Evolutionary conservation across 768 basidiomycete genomes (phyloP).

Genomic region (Russula griseocarnosa): DNA sequence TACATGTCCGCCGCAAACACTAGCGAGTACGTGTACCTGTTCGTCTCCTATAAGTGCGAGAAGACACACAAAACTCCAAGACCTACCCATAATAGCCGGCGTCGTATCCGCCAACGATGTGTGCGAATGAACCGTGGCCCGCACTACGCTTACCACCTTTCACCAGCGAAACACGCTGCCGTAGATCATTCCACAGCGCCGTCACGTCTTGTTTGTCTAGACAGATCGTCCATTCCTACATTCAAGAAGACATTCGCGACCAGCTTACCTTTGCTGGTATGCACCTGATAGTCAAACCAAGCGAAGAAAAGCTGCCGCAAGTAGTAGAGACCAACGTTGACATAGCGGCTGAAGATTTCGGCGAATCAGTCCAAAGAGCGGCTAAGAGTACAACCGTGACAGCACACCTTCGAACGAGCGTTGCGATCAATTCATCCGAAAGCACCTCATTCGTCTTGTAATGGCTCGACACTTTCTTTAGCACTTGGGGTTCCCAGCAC

Average conservation of each 20-base stretch:
- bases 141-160: slow-evolving; percentile 55
- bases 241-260: not conserved
- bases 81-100: slow-evolving; percentile 65
- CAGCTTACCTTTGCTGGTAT: slow-evolving; percentile 58
- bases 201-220: slow-evolving; percentile 67
- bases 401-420: slow-evolving; percentile 69
- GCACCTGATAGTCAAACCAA: slow-evolving; percentile 71
- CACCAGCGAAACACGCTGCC: slow-evolving; percentile 66
- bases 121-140: slow-evolving; percentile 73
- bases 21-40: slow-evolving; percentile 62
- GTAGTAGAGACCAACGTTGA: slow-evolving; percentile 78
- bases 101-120: slow-evolving; percentile 73
- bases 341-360: slow-evolving; percentile 44
- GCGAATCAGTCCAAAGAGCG: not conserved
- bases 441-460: slow-evolving; percentile 70
- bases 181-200: slow-evolving; percentile 69
- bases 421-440: slow-evolving; percentile 66
- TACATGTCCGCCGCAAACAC: slow-evolving; percentile 60
- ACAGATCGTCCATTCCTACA: slow-evolving; percentile 10
- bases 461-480: slow-evolving; percentile 76
- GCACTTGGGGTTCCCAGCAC: slow-evolving; percentile 80
- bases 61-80: not conserved
- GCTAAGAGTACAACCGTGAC: not conserved
- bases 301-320: slow-evolving; percentile 84
- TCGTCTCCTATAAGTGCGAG: not conserved